phyloP scores from a whole-genome alignment of 140 eudicot species.

The Anethum foeniculum region DNA sequence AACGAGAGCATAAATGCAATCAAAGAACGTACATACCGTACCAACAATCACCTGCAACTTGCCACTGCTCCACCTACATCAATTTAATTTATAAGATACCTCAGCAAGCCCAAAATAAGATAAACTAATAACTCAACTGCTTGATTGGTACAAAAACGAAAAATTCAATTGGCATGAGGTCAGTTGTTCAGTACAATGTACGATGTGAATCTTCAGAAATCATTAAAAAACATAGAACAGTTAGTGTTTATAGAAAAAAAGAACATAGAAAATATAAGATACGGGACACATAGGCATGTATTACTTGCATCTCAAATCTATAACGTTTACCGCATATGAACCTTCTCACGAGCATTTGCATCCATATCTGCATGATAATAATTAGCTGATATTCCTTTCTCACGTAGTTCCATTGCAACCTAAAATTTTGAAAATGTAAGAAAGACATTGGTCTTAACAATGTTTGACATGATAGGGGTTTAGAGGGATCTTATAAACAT shows the following conservation, averaged over 20 bases:
- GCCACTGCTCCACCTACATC: constrained; percentile 84
- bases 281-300: background rate
- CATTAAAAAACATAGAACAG: background rate
- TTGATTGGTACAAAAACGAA: background rate
- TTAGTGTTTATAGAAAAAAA: background rate
- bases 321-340: constrained; percentile 60
- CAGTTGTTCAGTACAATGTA: background rate
- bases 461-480: background rate
- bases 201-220: background rate
- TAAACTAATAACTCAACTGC: background rate
- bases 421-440: constrained; percentile 29
- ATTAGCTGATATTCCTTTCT: constrained; percentile 83
- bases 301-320: background rate
- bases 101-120: background rate
- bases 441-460: background rate
- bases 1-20: background rate
- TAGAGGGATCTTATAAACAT: background rate
- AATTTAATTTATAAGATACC: background rate
- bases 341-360: constrained; percentile 70
- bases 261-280: background rate
- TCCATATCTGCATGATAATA: constrained; percentile 99
- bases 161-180: background rate
- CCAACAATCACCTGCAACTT: constrained; percentile 97
- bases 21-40: constrained; percentile 48
- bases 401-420: constrained; percentile 89